Base-by-base conservation (phyloP, 805 yeast species). In the Ogataea zsoltii region DNA sequence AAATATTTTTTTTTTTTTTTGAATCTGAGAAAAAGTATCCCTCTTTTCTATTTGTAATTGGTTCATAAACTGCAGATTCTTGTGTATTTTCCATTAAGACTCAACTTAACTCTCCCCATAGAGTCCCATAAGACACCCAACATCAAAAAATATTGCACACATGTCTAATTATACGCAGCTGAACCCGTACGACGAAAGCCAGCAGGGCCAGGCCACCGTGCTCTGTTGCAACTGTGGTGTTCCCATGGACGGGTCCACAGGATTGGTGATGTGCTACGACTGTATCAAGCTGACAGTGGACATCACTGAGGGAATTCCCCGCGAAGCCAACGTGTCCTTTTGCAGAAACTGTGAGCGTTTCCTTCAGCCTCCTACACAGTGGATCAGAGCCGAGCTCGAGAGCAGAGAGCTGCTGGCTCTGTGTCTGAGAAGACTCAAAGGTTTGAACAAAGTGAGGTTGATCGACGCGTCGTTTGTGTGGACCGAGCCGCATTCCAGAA, bases 401-500 rank as follows among this genome's bases (percentile, higher is more conserved):
- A 86, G 96, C 18, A 77, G 99, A 67, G 98, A 94, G 66, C 73
- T 94, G 42, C 72, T 94, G 50, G 98, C 99, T 1, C 71, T 94
- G 34, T 88, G 97, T 72, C 72, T 94, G 53, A 82, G 92, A 68
- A 80, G 92, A 63, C 74, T 94, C 60, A 88, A 86, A 58, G 98
- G 98, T 45, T 74, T 94, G 55, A 83, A 80, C 54, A 86, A 87
- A 60, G 94, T 90, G 37, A 75, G 97, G 57, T 72, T 94, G 49
- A 82, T 89, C 33, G 98, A 94, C 70, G 99, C 99, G 2, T 79
- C 91, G 4, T 94, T 91, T 59, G 81, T 95, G 50, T 94, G 99
- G 99, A 94, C 99, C 1, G 99, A 94, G 71, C 99, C 99, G 3
- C 99, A 94, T 67, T 90, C 97, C 21, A 80, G 99, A 68, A 84